Percentiles rank a stretch among this genome's conserved stretches.
These are phyloP conservation scores for Chlamydomonas sphaeroides DNA, from an alignment of 139 green algal genomes.

Conservation along the genomic window DNA sequence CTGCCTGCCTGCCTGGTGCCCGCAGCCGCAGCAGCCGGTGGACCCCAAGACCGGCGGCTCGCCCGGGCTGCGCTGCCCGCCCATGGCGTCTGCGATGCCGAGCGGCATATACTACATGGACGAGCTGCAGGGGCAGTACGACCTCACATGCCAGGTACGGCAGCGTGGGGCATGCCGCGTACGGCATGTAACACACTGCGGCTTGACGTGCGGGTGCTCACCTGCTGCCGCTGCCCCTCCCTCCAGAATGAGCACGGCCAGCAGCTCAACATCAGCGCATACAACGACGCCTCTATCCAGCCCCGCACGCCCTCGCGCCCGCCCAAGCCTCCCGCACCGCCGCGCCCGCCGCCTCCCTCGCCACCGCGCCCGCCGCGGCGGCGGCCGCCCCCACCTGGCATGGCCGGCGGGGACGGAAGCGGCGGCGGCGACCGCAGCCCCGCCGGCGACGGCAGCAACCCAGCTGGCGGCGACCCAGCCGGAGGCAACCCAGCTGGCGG, in stretches of 20 bases:
- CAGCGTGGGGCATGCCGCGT: too few species aligned
- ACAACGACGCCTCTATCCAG: not conserved
- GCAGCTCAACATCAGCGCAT: constrained; percentile 1
- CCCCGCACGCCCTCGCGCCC: not conserved
- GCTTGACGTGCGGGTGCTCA: too few species aligned
- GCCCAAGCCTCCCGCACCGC: constrained; percentile 1
- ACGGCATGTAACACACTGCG: too few species aligned
- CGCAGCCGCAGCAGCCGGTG: constrained; percentile 18
- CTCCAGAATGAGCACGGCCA: not conserved
- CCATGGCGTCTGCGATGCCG: not conserved
- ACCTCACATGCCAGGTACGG: constrained; percentile 22
- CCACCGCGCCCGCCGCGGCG: constrained; percentile 3
- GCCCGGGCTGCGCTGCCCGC: not conserved
- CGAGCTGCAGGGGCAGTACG: constrained; percentile 22
- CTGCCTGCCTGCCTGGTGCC: too few species aligned
- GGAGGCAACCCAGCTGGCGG: not conserved
- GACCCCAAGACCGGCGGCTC: not conserved
- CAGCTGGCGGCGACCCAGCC: not conserved
- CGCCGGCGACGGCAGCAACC: not conserved
- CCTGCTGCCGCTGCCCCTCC: not conserved
- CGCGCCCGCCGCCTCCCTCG: not conserved
- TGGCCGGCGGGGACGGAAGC: too few species aligned
- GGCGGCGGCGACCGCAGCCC: not conserved
- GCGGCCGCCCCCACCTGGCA: not conserved
- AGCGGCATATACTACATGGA: not conserved